Evolutionary conservation across 2,329 filamentous ascomycete species (phyloP), one percentile per base, ranked within the genome.

Genomic region (Scytalidium sp.): DNA sequence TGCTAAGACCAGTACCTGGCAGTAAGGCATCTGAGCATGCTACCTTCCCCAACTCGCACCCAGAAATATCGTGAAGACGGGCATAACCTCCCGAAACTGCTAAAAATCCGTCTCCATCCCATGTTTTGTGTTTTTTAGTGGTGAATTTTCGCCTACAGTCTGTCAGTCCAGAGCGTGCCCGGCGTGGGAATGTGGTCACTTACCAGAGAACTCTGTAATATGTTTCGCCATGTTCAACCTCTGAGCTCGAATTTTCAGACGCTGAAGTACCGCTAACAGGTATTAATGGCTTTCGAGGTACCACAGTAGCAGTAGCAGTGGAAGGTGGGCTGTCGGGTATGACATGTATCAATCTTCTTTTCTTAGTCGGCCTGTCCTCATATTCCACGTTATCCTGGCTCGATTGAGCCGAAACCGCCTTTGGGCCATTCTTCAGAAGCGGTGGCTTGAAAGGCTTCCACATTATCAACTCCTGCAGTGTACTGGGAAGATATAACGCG

Each of bases 61-160:
- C 85, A 1, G 77, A 77, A 10, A 79, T 74, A 62, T 88, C 83
- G 51, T 83, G 79, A 15, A 89, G 71, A 47, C 72, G 74, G 3
- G 79, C 83, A 60, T 78, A 78, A 3, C 83, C 83, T 29, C 74
- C 75, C 2, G 70, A 67, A 3, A 85, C 72, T 3, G 74, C 72
- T 8, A 89, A 71, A 2, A 88, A 74, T 2, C 84, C 86, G 66
- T 90, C 86, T 2, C 85, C 85, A 60, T 89, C 85, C 85, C 86
- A 90, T 4, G 84, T 89, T 64, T 89, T 89, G 66, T 89, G 81
- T 68, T 89, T 90, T 65, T 88, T 89, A 5, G 72, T 78, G 0
- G 84, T 87, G 46, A 78, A 80, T 64, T 87, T 88, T 19, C 86
- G 80, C 85, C 81, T 82, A 15, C 17, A 32, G 23, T 39, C 2